These are phyloP conservation scores for Peronospora destructor DNA, from an alignment of 352 stramenopile genomes.

Conservation along the genomic window DNA sequence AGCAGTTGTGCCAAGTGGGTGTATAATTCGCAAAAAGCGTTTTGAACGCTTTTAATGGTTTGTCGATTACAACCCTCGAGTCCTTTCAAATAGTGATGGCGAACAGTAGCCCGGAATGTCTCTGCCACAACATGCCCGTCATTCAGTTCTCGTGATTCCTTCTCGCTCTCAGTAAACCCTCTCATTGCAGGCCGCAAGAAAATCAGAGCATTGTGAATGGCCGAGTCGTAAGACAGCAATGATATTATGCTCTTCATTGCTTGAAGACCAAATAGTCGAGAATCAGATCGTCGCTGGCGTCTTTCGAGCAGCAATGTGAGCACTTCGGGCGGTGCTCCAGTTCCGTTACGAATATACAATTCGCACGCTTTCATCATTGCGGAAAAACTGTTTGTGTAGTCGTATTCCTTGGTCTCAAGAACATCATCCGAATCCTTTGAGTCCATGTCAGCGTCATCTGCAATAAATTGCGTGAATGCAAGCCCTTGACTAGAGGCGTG, in stretches of 20 bases:
- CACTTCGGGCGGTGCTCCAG: slow-evolving; percentile 74
- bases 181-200: slow-evolving; percentile 80
- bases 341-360: slow-evolving; percentile 79
- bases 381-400: slow-evolving; percentile 61
- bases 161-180: slow-evolving; percentile 82
- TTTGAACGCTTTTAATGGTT: slow-evolving; percentile 49
- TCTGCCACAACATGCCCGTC: slow-evolving; percentile 70
- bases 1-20: slow-evolving; percentile 55
- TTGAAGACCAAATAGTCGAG: slow-evolving; percentile 68
- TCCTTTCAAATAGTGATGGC: slow-evolving; percentile 83
- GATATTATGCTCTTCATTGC: slow-evolving; percentile 74
- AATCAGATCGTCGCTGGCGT: slow-evolving; percentile 64
- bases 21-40: slow-evolving; percentile 75
- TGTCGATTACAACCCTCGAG: slow-evolving; percentile 74
- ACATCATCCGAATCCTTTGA: slow-evolving; percentile 15
- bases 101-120: slow-evolving; percentile 77
- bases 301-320: slow-evolving; percentile 63
- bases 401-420: slow-evolving; percentile 29
- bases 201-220: slow-evolving; percentile 66
- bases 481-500: slow-evolving; percentile 39
- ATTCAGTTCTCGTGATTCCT: slow-evolving; percentile 70
- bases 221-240: slow-evolving; percentile 67
- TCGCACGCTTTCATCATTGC: slow-evolving; percentile 83
- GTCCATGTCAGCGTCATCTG: slow-evolving; percentile 7
- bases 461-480: slow-evolving; percentile 2